phyloP scores from a whole-genome alignment of 768 basidiomycete species.

The Collybiopsis confluens region DNA sequence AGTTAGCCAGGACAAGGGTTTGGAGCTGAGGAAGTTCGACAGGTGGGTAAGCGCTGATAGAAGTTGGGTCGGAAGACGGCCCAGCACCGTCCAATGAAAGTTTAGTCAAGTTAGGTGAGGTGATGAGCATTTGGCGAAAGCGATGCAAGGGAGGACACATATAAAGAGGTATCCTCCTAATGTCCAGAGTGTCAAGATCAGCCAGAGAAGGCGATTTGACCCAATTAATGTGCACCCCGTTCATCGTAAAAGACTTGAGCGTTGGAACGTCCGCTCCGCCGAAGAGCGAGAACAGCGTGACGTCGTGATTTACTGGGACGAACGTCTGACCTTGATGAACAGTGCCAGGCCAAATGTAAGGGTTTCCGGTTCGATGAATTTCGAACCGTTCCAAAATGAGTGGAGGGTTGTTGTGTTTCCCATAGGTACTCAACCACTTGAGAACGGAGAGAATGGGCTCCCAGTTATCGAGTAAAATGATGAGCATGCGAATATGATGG shows the following conservation, averaged over 20 bases:
- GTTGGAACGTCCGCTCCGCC: conserved; percentile 41
- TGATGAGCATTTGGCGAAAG: conserved; percentile 49
- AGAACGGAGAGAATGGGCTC: conserved; percentile 48
- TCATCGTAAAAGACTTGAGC: conserved; percentile 49
- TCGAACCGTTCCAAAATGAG: conserved; percentile 59
- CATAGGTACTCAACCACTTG: conserved; percentile 35
- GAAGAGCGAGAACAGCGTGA: conserved; percentile 38
- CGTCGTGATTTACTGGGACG: conserved; percentile 27
- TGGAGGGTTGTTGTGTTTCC: conserved; percentile 21
- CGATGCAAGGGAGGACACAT: conserved; percentile 43
- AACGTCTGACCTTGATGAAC: conserved; percentile 22
- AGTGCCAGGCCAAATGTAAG: conserved; percentile 41
- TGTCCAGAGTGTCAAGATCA: conserved; percentile 61
- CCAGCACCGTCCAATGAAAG: conserved; percentile 63
- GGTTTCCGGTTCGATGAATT: conserved; percentile 52
- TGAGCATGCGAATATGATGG: conserved; percentile 55
- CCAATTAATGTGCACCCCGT: conserved; percentile 65
- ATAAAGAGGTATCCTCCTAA: conserved; percentile 56
- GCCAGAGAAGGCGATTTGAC: conserved; percentile 31
- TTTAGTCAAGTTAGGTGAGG: conserved; percentile 46
- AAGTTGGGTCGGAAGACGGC: conserved; percentile 33
- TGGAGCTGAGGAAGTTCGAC: conserved; percentile 46
- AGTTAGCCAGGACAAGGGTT: conserved; percentile 54
- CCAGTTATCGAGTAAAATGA: conserved; percentile 55
- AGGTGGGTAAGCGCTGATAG: conserved; percentile 22